phyloP scores from a whole-genome alignment of 345 rosid genomes.

The Murraya koenigii region DNA sequence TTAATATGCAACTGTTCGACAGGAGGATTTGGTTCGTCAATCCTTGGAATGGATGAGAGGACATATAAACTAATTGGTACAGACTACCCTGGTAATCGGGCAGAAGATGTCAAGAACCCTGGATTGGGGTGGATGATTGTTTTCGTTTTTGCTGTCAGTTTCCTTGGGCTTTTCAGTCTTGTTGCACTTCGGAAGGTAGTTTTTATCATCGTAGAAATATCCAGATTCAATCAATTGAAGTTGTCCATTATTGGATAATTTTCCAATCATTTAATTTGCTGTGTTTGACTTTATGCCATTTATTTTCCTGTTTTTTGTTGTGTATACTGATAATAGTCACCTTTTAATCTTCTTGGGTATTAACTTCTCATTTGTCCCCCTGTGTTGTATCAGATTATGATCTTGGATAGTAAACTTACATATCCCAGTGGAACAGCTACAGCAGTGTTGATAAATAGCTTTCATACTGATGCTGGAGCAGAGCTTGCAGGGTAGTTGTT shows the following conservation, averaged over 20 bases:
- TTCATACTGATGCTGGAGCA: slow-evolving; percentile 81
- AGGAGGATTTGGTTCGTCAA: slow-evolving; percentile 91
- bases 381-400: slow-evolving; percentile 61
- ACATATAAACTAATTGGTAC: slow-evolving; percentile 83
- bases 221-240: too few species aligned
- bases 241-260: neutral
- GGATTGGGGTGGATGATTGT: slow-evolving; percentile 93
- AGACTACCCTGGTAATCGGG: slow-evolving; percentile 80
- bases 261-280: neutral
- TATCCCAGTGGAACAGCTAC: slow-evolving; percentile 98
- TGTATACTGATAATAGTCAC: neutral
- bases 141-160: slow-evolving; percentile 79
- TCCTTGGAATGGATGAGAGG: slow-evolving; percentile 83
- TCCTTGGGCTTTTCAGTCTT: slow-evolving; percentile 84
- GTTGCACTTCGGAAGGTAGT: slow-evolving; percentile 86
- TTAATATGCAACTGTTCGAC: slow-evolving; percentile 3
- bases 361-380: neutral
- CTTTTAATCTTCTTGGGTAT: neutral
- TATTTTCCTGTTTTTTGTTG: neutral
- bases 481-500: slow-evolving; percentile 79
- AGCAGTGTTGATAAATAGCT: slow-evolving; percentile 90
- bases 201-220: neutral
- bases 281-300: neutral
- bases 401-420: slow-evolving; percentile 83
- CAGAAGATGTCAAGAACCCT: slow-evolving; percentile 68